These are phyloP conservation scores for Solanum rostratum DNA, from an alignment of 257 asterid genomes.

Conservation along the genomic window DNA sequence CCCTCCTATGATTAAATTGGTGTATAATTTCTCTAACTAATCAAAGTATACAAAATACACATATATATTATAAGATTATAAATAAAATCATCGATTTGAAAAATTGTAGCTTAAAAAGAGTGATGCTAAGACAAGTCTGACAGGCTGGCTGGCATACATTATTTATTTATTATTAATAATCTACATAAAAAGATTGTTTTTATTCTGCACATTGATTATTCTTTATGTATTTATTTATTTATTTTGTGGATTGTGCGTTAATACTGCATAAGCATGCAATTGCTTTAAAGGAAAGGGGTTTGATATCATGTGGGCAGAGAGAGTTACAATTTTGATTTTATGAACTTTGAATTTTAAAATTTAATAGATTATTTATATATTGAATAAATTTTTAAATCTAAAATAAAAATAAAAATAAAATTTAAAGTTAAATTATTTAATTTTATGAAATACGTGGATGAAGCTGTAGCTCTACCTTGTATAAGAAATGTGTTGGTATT, in stretches of 20 bases:
- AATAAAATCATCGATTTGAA: not conserved
- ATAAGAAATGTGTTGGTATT: not conserved
- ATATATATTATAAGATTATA: not conserved
- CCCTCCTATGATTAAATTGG: not conserved
- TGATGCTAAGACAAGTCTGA: not conserved
- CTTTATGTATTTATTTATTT: not conserved
- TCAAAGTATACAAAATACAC: not conserved
- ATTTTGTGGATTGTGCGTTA: not conserved
- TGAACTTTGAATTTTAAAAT: too few relatives aligned
- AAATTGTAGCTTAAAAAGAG: not conserved
- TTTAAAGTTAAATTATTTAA: too few relatives aligned
- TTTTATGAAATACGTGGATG: too few relatives aligned
- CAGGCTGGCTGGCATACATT: too few relatives aligned
- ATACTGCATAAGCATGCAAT: not conserved
- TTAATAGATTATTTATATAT: too few relatives aligned
- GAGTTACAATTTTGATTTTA: not conserved
- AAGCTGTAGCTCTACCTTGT: too few relatives aligned
- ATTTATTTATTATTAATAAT: too few relatives aligned
- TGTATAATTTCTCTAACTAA: not conserved
- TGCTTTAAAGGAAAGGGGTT: not conserved
- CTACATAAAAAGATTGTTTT: not conserved
- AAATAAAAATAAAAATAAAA: too few relatives aligned
- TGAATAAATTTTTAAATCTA: too few relatives aligned
- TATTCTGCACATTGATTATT: not conserved
- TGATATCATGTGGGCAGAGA: not conserved